Percentiles rank a stretch among this genome's conserved stretches.
These are phyloP conservation scores for Gymnopilus junonius DNA, from an alignment of 768 basidiomycete species.

Conservation along the genomic window DNA sequence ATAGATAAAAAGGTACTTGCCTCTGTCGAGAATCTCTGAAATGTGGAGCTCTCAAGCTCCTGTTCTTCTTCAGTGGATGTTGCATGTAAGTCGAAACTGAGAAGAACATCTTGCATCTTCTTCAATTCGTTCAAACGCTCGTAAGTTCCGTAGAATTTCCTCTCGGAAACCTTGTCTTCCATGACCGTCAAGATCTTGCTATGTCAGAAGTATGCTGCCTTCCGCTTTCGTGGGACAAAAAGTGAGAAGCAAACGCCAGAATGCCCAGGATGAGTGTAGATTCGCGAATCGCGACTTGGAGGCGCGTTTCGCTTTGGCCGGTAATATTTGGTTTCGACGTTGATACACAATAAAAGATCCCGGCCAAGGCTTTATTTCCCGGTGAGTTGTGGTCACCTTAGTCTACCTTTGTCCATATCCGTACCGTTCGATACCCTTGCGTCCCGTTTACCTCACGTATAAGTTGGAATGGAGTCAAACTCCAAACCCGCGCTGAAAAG, in stretches of 20 bases:
- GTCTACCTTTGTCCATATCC: background rate
- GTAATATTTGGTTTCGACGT: background rate
- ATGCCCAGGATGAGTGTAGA: too few relatives aligned
- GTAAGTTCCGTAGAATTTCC: slow-evolving; percentile 56
- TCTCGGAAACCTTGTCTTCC: slow-evolving; percentile 35
- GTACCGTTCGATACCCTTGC: background rate
- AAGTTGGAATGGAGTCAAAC: slow-evolving; percentile 18
- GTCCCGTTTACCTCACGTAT: background rate
- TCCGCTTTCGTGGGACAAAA: background rate
- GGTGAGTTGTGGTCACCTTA: background rate
- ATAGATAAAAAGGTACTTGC: slow-evolving; percentile 41
- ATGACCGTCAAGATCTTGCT: background rate
- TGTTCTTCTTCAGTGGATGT: slow-evolving; percentile 49
- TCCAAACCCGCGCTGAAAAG: slow-evolving; percentile 42
- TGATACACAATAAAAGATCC: background rate
- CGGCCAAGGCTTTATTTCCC: background rate
- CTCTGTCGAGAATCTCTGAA: slow-evolving; percentile 50
- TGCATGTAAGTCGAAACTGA: slow-evolving; percentile 48
- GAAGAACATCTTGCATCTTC: slow-evolving; percentile 52
- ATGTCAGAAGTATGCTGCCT: background rate
- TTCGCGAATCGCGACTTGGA: background rate
- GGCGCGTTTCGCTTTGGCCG: background rate
- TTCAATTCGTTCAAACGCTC: slow-evolving; percentile 66
- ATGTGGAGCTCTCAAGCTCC: slow-evolving; percentile 41
- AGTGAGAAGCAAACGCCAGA: background rate